Percentiles rank a stretch among this genome's conserved stretches.
Conservation (phyloP, 2,329 filamentous ascomycete species). For the Fusarium nelsonii region DNA sequence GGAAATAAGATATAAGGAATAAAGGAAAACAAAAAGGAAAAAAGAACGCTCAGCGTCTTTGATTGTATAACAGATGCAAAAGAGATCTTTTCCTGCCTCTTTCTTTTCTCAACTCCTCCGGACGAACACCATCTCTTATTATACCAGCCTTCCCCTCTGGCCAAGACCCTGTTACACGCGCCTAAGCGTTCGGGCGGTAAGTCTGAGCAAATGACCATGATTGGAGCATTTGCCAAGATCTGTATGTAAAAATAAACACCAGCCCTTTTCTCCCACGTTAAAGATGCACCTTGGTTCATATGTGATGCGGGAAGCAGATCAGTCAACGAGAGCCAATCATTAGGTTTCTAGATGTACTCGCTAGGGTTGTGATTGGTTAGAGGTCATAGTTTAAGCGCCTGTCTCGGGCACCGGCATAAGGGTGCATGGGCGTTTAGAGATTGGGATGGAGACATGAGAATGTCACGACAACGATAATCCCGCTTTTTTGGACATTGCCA, state of each 20-base stretch:
- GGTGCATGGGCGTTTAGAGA: constrained; percentile 34
- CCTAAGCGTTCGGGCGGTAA: constrained; percentile 30
- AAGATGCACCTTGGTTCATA: constrained; percentile 27
- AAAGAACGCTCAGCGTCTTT: constrained; percentile 41
- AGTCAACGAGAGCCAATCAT: constrained; percentile 32
- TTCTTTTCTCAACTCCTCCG: constrained; percentile 20
- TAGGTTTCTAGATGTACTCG: constrained; percentile 6
- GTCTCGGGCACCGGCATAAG: constrained; percentile 37
- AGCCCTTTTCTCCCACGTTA: constrained; percentile 23
- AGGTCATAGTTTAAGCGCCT: constrained; percentile 35
- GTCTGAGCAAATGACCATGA: constrained; percentile 20
- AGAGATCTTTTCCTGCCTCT: constrained; percentile 38
- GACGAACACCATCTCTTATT: constrained; percentile 44
- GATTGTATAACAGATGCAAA: constrained; percentile 36
- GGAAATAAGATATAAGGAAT: constrained; percentile 44
- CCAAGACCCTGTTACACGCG: constrained; percentile 25
- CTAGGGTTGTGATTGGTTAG: constrained; percentile 35
- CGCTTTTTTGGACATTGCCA: constrained; percentile 23
- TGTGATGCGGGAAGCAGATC: constrained; percentile 35
- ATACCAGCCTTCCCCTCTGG: constrained; percentile 40
- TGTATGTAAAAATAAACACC: constrained; percentile 38
- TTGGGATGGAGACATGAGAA: constrained; percentile 9
- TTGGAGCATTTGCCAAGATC: constrained; percentile 29
- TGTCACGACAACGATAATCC: constrained; percentile 17
- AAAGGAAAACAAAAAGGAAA: constrained; percentile 26